Percentiles rank a stretch among this genome's conserved stretches.
phyloP scores from a whole-genome alignment of 805 yeast genomes.

The Soucietia sequanensis region DNA sequence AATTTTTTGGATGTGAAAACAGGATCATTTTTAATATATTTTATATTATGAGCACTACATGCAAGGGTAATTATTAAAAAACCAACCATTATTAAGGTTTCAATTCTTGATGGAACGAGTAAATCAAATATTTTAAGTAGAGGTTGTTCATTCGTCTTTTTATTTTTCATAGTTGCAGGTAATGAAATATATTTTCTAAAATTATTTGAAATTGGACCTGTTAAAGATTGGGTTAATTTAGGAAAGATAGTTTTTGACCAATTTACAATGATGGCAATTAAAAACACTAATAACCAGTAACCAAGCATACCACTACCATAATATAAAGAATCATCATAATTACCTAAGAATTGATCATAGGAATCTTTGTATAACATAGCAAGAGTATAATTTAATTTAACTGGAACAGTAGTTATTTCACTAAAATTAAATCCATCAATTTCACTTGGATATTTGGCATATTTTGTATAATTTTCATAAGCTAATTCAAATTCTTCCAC shows the following conservation, averaged over 20 bases:
- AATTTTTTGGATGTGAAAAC: constrained; percentile 13
- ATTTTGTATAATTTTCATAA: constrained; percentile 8
- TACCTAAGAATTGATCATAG: constrained; percentile 18
- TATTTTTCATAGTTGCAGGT: constrained; percentile 19
- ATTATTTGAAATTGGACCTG: constrained; percentile 8
- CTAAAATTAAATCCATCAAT: constrained; percentile 22
- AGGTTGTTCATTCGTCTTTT: constrained; percentile 19
- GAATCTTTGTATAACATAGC: constrained; percentile 10
- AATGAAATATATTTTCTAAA: constrained; percentile 16
- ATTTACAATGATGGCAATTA: constrained; percentile 8
- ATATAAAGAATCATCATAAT: constrained; percentile 21
- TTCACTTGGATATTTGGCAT: constrained; percentile 16
- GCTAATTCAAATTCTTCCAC: constrained; percentile 20
- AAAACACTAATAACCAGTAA: constrained; percentile 5
- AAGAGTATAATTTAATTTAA: constrained; percentile 16
- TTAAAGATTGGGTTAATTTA: constrained; percentile 4
- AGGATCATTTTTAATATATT: constrained; percentile 23
- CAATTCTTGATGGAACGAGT: constrained; percentile 37
- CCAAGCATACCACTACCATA: constrained; percentile 16
- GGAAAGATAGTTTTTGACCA: constrained; percentile 15
- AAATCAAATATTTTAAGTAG: constrained; percentile 16
- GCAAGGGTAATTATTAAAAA: constrained; percentile 18
- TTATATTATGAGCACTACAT: constrained; percentile 15
- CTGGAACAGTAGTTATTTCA: constrained; percentile 21
- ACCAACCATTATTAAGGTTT: constrained; percentile 25